Conservation (phyloP, 2,329 filamentous ascomycete genomes). For the Fusarium bulbicola region DNA sequence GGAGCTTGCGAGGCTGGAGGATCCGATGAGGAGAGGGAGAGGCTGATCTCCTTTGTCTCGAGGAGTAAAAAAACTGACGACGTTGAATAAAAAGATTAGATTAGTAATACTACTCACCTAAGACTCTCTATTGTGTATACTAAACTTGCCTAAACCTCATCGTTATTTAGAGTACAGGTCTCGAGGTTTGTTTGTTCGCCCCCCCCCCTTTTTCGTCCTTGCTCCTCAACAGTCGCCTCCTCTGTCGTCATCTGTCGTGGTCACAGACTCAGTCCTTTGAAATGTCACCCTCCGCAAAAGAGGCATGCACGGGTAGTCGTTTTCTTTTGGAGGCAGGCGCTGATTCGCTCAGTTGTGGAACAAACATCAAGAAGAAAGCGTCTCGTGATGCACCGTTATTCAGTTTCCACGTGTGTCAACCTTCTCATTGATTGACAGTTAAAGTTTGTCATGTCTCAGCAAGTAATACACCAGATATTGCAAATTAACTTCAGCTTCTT, state of each 20-base stretch:
- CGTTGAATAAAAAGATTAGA: not conserved
- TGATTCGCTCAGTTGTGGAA: not conserved
- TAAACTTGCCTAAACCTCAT: not conserved
- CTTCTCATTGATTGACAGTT: not conserved
- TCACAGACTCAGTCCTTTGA: not conserved
- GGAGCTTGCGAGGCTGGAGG: slow-evolving; percentile 59
- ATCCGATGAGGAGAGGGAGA: slow-evolving; percentile 36
- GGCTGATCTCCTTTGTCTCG: not conserved
- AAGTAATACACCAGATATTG: not conserved
- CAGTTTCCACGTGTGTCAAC: not conserved
- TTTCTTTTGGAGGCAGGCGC: not conserved
- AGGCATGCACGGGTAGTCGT: not conserved
- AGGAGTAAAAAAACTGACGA: not conserved
- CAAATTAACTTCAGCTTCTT: not conserved
- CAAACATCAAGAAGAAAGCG: not conserved
- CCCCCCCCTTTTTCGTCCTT: not conserved
- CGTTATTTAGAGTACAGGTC: not conserved
- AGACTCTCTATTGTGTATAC: not conserved
- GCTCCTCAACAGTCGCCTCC: not conserved
- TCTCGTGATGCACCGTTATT: not conserved
- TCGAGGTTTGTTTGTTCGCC: not conserved
- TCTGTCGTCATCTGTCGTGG: not conserved
- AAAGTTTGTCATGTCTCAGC: not conserved
- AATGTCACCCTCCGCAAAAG: not conserved
- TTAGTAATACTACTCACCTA: not conserved